Base-by-base conservation (phyloP, 345 rosid genomes). In the Euphorbia peplus region DNA sequence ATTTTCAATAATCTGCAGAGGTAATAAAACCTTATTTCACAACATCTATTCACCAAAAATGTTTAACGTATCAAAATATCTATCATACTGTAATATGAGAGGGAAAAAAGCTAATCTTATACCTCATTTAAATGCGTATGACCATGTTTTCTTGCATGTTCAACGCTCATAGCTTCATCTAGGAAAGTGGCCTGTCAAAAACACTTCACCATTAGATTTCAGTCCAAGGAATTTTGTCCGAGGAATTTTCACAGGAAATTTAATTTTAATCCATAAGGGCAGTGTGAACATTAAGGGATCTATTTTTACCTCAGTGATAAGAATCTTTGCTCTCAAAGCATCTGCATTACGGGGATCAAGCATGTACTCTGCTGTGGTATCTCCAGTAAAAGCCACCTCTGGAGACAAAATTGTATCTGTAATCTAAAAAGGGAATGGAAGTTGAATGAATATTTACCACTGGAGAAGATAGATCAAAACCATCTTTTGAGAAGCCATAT, bases 381-480 rank as follows among this genome's bases (percentile, higher is more conserved):
- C 97, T 68, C 98, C 98, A 11, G 98, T 91, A 72, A 91, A 91
- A 14, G 97, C 96, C 61, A 93, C 87, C 83, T 93, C 97, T 24
- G 98, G 96, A 57, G 95, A 88, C 71, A 93, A 73, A 59, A 93
- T 71, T n/a, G 76, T 82, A 55, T 93, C 91, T 24, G 97, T 91
- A 68, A 93, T 93, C 97, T 93, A 78, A 15, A 70, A 61, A n/a
- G 61, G 48, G 39, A 53, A 59, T 61, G 35, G 60, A 68, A 51
- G 53, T 48, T 32, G 60, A 75, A 70, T 67, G 55, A 75, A 39
- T 59, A 63, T 41, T 21, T n/a, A 26, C 22, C 10, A 66, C 32
- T 12, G 16, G 26, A 57, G 41, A 39, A 4, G 3, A 47, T 19
- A 53, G 6, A 70, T 13, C 64, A 41, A 59, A 51, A 10, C 14